Base-by-base conservation (phyloP, 139 green algal genomes). In the Monoraphidium neglectum region DNA sequence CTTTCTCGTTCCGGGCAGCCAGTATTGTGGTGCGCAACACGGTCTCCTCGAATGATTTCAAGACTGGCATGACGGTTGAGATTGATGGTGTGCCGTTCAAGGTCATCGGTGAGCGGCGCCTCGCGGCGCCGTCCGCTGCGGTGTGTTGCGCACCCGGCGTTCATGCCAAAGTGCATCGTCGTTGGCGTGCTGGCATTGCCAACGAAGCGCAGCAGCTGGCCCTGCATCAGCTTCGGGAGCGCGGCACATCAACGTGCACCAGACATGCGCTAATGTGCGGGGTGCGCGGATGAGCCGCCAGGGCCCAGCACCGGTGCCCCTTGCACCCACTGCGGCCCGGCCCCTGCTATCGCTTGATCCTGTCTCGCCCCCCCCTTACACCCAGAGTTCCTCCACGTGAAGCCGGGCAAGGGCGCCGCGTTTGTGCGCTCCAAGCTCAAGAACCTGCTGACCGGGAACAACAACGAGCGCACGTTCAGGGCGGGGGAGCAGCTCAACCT, bases 341-440 rank as follows among this genome's bases (percentile, higher is more conserved):
- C 46, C 24, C 30, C 32, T 23, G 18, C 16, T 16, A 28, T 28
- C n/a, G 10, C 75, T 21, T 47, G 4, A 70, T 6, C 53, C 36
- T 73, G 12, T 30, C 68, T n/a, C 32, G 0, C 2, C 40, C 35
- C n/a, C 21, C 33, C 8, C 47, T 2, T 70, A 23, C 6, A 21
- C 65, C 74, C 83, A 91, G 97, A 99, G 82, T 98, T 99, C 81
- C 80, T 98, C 71, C 96, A 99, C 81, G 96, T 99, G 1, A 99
- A 99, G 90, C 97, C 97, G 40, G 97, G 97, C 54, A 99, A 99
- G 81, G 97, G 96, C 15, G 84, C 93, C 12, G 96, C 97, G 3
- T 99, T 99, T 82, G 96, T 99, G 63, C 90, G 97, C 49, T 92
- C 94, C 32, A 99, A 99, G 90, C 86, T 99, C 0, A 97, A 96